Percentiles rank a stretch among this genome's conserved stretches.
These are phyloP conservation scores for Beauveria sp. DNA, from an alignment of 2,329 filamentous ascomycete species.

Conservation along the genomic window DNA sequence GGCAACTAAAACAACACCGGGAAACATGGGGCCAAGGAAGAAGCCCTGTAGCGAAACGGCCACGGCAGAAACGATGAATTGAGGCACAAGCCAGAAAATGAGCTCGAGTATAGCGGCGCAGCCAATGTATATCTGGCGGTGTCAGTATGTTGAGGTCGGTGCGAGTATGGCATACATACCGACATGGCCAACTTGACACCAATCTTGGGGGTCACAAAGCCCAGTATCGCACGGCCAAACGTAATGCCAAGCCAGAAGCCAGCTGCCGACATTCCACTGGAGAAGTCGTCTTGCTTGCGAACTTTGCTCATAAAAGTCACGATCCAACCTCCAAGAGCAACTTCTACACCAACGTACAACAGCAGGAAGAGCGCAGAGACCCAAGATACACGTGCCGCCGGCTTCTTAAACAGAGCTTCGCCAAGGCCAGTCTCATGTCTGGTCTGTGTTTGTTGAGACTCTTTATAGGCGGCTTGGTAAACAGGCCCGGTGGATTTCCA, in stretches of 20 bases:
- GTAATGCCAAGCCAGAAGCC: constrained; percentile 80
- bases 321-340: constrained; percentile 74
- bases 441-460: constrained; percentile 12
- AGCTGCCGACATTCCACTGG: constrained; percentile 65
- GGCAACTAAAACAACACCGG: constrained; percentile 60
- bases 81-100: constrained; percentile 74
- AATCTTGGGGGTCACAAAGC: constrained; percentile 63
- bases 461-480: constrained; percentile 11
- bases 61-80: constrained; percentile 67
- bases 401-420: constrained; percentile 32
- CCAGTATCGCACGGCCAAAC: constrained; percentile 59
- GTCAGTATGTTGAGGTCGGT: constrained; percentile 1
- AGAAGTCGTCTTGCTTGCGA: constrained; percentile 58
- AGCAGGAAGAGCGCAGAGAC: constrained; percentile 65
- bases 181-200: constrained; percentile 60
- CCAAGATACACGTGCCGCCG: constrained; percentile 52
- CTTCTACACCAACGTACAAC: constrained; percentile 69
- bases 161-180: constrained; percentile 7
- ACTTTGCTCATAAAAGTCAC: constrained; percentile 76
- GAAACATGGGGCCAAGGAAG: constrained; percentile 73
- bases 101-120: constrained; percentile 59
- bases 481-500: constrained; percentile 30
- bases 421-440: constrained; percentile 11
- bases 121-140: constrained; percentile 51
- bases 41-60: constrained; percentile 67